Evolutionary conservation across 2,329 filamentous ascomycete species (phyloP).

Genomic region (Verticillium tricorpus): DNA sequence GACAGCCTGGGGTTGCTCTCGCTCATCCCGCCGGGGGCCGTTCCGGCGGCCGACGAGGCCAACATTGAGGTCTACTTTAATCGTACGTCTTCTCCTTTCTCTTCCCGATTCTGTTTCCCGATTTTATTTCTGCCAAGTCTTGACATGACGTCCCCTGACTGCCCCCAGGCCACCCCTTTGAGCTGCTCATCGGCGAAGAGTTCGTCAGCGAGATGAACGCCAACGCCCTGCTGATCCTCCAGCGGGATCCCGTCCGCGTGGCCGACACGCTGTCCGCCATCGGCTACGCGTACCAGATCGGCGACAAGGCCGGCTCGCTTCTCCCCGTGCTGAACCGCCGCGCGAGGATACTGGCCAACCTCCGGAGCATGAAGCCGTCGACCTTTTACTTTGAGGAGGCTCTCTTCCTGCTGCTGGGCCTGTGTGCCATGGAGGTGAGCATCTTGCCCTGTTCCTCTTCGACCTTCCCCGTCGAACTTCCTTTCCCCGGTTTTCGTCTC

Average conservation of each 20-base stretch:
- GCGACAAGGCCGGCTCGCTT: conserved; percentile 8
- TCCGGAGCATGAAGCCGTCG: conserved; percentile 17
- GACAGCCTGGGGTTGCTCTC: conserved; percentile 7
- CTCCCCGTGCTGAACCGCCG: conserved; percentile 20
- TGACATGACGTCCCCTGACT: background rate
- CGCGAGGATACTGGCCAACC: conserved; percentile 21
- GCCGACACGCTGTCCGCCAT: conserved; percentile 23
- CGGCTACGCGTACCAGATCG: conserved; percentile 20
- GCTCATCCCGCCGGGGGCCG: conserved; percentile 19
- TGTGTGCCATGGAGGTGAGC: conserved; percentile 24
- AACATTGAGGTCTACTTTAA: conserved; percentile 24
- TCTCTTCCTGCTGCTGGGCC: conserved; percentile 19
- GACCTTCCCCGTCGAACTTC: background rate
- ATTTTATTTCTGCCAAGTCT: no score
- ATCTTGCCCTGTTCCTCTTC: background rate
- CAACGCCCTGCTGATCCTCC: conserved; percentile 21
- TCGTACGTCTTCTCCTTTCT: conserved; percentile 3
- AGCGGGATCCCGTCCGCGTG: conserved; percentile 20
- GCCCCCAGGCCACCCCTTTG: conserved; percentile 15
- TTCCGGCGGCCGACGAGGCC: conserved; percentile 19
- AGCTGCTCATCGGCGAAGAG: conserved; percentile 22
- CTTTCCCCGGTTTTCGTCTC: background rate
- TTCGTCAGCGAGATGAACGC: conserved; percentile 27
- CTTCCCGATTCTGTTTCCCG: background rate
- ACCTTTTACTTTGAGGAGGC: conserved; percentile 20